These are phyloP conservation scores for Colletotrichum viniferum DNA, from an alignment of 2,329 filamentous ascomycete species.

Conservation along the genomic window DNA sequence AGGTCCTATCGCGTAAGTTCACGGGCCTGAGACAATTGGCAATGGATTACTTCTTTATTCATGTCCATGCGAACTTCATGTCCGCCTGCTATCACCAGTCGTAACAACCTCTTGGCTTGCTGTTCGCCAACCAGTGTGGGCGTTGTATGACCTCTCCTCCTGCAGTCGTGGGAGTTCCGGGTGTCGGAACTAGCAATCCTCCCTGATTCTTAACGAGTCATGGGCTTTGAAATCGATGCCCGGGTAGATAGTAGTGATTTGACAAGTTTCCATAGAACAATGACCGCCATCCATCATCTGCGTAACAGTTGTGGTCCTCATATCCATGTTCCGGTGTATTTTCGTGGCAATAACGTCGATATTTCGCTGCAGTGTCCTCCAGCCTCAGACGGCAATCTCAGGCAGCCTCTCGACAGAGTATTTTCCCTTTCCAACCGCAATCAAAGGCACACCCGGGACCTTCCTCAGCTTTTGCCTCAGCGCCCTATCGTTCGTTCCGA, in stretches of 20 bases:
- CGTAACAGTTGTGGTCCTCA: neutral
- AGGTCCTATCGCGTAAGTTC: neutral
- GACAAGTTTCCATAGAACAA: neutral
- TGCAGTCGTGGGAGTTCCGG: neutral
- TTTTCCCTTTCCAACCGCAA: neutral
- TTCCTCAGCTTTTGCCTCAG: neutral
- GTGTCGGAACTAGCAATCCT: neutral
- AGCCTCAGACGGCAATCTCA: neutral
- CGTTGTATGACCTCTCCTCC: neutral
- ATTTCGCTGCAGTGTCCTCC: neutral
- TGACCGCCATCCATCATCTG: neutral
- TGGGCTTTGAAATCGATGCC: neutral
- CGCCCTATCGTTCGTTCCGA: neutral
- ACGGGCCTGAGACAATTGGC: neutral
- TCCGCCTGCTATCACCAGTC: accelerated
- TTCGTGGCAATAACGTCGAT: neutral
- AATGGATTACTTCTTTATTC: neutral
- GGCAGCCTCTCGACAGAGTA: neutral
- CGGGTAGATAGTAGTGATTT: neutral
- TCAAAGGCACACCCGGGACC: neutral
- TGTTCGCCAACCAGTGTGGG: neutral
- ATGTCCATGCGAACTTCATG: neutral
- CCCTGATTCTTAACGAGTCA: neutral
- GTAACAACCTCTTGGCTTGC: accelerated
- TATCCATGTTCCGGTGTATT: neutral